Percentiles rank a stretch among this genome's conserved stretches.
Conservation (phyloP, 768 basidiomycete genomes). For the Suillus occidentalis region DNA sequence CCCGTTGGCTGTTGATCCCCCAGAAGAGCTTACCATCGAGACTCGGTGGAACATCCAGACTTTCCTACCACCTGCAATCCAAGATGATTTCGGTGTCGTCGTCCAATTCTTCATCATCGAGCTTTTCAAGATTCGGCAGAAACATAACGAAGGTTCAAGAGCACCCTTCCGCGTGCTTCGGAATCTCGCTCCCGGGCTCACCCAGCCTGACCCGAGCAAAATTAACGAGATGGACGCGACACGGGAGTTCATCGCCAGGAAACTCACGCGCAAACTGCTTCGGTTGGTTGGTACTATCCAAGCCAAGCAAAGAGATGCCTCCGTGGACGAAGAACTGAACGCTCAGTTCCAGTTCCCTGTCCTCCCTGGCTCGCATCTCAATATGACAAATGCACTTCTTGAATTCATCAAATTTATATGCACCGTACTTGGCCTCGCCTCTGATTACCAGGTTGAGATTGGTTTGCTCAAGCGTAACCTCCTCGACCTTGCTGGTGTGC, state of each 20-base stretch:
- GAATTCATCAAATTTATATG: constrained; percentile 89
- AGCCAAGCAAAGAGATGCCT: constrained; percentile 59
- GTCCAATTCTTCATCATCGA: constrained; percentile 86
- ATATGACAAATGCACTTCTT: constrained; percentile 75
- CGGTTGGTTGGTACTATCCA: constrained; percentile 63
- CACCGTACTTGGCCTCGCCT: constrained; percentile 76
- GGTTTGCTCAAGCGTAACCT: constrained; percentile 87
- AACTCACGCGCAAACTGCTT: constrained; percentile 79
- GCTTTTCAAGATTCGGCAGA: constrained; percentile 73
- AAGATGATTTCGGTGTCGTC: constrained; percentile 68
- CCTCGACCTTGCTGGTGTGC: constrained; percentile 82
- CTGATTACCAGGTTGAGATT: constrained; percentile 83
- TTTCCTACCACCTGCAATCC: constrained; percentile 85
- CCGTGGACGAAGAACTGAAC: constrained; percentile 51
- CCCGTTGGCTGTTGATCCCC: constrained; percentile 65
- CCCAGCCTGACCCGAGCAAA: constrained; percentile 68
- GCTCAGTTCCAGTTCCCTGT: constrained; percentile 77
- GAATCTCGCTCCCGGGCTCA: constrained; percentile 60
- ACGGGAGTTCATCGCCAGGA: constrained; percentile 74
- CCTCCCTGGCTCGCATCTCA: constrained; percentile 83
- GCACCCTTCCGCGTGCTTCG: constrained; percentile 74
- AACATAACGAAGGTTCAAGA: constrained; percentile 55
- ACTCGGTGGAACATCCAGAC: constrained; percentile 92
- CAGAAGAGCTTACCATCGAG: constrained; percentile 68
- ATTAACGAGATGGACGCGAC: constrained; percentile 66